These are phyloP conservation scores for Phytophthora sp. DNA, from an alignment of 352 stramenopile genomes.

Conservation along the genomic window DNA sequence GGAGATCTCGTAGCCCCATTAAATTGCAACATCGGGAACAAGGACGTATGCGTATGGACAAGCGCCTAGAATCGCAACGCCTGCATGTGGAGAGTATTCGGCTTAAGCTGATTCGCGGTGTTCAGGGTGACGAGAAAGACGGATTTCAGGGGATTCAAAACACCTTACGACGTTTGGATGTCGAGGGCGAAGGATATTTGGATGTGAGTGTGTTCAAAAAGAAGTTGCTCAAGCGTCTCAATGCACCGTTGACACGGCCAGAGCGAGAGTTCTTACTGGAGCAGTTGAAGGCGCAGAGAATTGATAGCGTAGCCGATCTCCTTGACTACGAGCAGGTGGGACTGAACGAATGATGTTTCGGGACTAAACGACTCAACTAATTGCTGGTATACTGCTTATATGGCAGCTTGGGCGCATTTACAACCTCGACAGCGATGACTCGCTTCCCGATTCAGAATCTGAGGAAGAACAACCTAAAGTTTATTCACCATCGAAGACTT, in stretches of 20 bases:
- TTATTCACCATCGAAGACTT: conserved; percentile 20
- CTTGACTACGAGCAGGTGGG: conserved; percentile 63
- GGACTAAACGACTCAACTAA: not conserved
- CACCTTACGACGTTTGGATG: conserved; percentile 45
- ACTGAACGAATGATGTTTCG: not conserved
- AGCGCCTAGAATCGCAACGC: conserved; percentile 54
- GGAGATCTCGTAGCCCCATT: conserved; percentile 19
- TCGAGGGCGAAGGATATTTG: conserved; percentile 43
- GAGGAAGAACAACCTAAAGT: conserved; percentile 19
- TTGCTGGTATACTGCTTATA: not conserved
- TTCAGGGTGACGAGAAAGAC: conserved; percentile 36
- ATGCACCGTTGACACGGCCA: conserved; percentile 45
- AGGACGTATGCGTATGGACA: conserved; percentile 50
- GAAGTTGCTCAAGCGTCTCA: conserved; percentile 48
- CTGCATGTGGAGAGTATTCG: conserved; percentile 55
- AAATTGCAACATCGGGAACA: conserved; percentile 21
- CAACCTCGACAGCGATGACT: conserved; percentile 63
- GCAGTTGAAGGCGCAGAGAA: conserved; percentile 37
- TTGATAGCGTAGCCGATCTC: conserved; percentile 7
- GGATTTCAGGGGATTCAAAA: conserved; percentile 58
- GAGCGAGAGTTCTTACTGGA: conserved; percentile 57
- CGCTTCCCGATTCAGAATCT: conserved; percentile 40
- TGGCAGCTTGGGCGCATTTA: conserved; percentile 43
- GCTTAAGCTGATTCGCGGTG: conserved; percentile 55
- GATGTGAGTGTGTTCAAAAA: conserved; percentile 47